Conservation (phyloP, 257 asterid species). For the Nicotiana tabacum region DNA sequence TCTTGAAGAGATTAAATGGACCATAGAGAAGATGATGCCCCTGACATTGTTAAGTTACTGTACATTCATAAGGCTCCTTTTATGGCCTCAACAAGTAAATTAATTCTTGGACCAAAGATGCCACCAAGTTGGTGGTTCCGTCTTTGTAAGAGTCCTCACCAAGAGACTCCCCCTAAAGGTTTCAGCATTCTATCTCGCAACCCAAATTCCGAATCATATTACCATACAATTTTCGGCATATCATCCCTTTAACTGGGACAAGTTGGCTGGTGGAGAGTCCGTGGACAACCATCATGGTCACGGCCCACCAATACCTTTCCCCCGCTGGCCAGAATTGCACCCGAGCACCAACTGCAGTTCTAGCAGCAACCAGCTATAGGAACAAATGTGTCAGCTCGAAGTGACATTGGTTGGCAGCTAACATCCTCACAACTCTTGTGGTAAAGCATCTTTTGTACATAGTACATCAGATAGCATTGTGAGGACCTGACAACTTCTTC, state of each 20-base stretch:
- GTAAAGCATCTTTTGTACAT: slow-evolving; percentile 79
- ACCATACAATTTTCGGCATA: not conserved
- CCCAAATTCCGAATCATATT: not conserved
- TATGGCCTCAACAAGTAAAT: not conserved
- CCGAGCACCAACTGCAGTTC: not conserved
- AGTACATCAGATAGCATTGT: slow-evolving; percentile 84
- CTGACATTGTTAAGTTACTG: not conserved
- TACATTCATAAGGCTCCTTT: not conserved
- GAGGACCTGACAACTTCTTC: slow-evolving; percentile 73
- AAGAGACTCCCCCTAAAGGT: not conserved
- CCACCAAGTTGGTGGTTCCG: not conserved
- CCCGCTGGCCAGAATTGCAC: not conserved
- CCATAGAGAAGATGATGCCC: not conserved
- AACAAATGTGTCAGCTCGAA: slow-evolving; percentile 45
- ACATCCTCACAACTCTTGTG: slow-evolving; percentile 62
- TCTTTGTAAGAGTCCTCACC: not conserved
- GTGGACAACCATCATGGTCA: not conserved
- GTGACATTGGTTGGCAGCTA: slow-evolving; percentile 50
- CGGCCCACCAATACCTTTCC: not conserved
- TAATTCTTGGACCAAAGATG: not conserved
- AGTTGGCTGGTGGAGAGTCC: not conserved
- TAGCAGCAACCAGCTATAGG: slow-evolving; percentile 80
- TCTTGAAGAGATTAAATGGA: not conserved
- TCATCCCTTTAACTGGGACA: not conserved
- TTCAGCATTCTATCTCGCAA: not conserved